Evolutionary conservation across 2,329 filamentous ascomycete genomes (phyloP), one percentile per base, ranked within the genome.

Genomic region (Xylariaceae sp.): DNA sequence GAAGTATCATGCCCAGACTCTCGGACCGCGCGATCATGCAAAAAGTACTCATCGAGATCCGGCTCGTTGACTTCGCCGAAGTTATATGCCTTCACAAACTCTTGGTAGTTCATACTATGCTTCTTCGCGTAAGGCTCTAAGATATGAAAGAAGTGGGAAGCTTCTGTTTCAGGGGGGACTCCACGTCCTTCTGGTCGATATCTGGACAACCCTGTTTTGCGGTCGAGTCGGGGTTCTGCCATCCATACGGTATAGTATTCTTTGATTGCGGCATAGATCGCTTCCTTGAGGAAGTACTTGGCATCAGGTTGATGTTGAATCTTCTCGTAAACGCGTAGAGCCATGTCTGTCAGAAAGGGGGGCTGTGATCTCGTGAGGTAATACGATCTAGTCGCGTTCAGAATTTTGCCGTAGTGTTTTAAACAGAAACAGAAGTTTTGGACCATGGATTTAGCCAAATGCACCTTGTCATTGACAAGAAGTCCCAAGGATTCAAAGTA

Each of bases 391-490:
- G 94, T 99, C 47, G 94, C 94, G 71, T 99, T 99, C 60, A 97
- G 82, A 54, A 99, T 96, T 76, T 97, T 99, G 65, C 92, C 93
- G 68, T 99, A 99, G 72, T 99, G 93, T 69, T 92, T 87, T 71
- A 99, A 97, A 73, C 90, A 96, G 76, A 99, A 99, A 71, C 90
- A 95, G 71, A 97, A 97, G 75, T 99, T 96, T 63, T 83, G 79
- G 47, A 97, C 92, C 90, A 99, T 97, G 45, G 87, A 82, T 75
- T 97, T 96, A 60, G 91, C 91, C 50, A 97, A 75, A 64, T 97
- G 85, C 18, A 90, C 84, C 53, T 89, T 86, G 67, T 94, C 89
- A 66, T 93, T 90, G 62, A 90, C 83, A 53, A 97, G 76, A 53
- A 99, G 79, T 16, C 94, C 94, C 3, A 97, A 78, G 5, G 93